These are phyloP conservation scores for Diaporthe longicolla DNA, from an alignment of 2,329 filamentous ascomycete species.

Conservation along the genomic window DNA sequence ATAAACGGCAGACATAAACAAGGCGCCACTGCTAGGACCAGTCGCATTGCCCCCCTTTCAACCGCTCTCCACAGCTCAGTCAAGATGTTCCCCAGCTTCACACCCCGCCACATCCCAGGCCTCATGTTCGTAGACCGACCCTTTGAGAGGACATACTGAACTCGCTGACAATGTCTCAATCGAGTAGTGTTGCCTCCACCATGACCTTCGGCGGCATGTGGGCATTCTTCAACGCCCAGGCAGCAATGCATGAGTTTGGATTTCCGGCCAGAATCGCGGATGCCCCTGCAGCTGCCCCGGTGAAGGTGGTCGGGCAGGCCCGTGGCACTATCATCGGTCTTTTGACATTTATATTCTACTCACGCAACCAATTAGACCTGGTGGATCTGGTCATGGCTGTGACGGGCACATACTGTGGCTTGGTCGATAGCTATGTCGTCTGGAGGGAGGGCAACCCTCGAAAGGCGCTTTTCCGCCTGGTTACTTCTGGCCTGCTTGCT, in stretches of 20 bases:
- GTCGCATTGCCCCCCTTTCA: no score
- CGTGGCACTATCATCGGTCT: conserved; percentile 47
- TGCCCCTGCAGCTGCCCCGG: conserved; percentile 43
- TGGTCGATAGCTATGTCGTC: conserved; percentile 48
- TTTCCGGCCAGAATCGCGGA: conserved; percentile 46
- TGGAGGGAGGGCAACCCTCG: conserved; percentile 46
- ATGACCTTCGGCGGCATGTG: conserved; percentile 50
- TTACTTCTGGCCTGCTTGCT: neutral
- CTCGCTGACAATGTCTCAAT: no score
- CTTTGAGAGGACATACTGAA: neutral
- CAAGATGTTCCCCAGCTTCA: neutral
- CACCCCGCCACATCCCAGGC: neutral
- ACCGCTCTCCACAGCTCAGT: neutral
- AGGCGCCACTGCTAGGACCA: no score
- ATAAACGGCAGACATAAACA: no score
- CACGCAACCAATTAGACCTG: conserved; percentile 40
- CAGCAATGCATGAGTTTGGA: conserved; percentile 48
- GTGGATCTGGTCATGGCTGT: conserved; percentile 48
- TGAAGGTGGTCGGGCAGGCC: conserved; percentile 45
- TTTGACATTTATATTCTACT: conserved; percentile 46
- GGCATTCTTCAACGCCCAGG: conserved; percentile 44
- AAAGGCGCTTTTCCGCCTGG: conserved; percentile 45
- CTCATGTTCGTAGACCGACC: neutral
- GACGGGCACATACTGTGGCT: conserved; percentile 46
- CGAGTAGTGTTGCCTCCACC: conserved; percentile 28